Evolutionary conservation across 1,284 basidiomycete genomes (phyloP), one percentile per base, ranked within the genome.

Genomic region (Ustilago trichophora): DNA sequence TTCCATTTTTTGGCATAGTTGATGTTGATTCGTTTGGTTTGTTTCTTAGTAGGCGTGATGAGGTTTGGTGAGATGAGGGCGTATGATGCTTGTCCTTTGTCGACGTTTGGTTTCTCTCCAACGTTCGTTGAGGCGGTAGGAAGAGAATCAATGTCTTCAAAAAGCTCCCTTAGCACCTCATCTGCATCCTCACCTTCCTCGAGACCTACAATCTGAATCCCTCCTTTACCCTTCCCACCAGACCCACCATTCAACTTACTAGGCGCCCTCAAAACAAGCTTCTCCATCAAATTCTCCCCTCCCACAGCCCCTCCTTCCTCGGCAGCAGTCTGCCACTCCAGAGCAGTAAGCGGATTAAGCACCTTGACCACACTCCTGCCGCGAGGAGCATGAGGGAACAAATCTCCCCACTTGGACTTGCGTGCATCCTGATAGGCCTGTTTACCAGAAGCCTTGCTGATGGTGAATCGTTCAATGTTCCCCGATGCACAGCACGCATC

Each of bases 401-500:
- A 85, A 80, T 98, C 96, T 11, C 96, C 96, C 93, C 94, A 97
- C 18, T 83, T 84, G 0, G 90, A 88, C 83, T 98, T 98, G 38
- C 95, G 88, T 1, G 94, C 93, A 80, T 98, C 96, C 76, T 98
- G 93, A 80, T 89, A 98, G 0, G 88, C 86, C 78, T 98, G 94
- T 80, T 92, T 94, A 8, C 94, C 94, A 82, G 93, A 91, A 0
- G 92, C 93, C 75, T 89, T 92, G 2, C 94, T 89, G 36, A 96
- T 88, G 2, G 90, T 96, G 81, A 95, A 85, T 4, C 95, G 89
- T 85, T 93, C 89, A 53, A 97, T 90, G 81, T 91, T 88, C 26
- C 91, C 93, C 83, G 90, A 86, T 1, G 87, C 77, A 16, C 89
- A 90, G 82, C 96, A 99, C 7, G 89, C 88, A 80, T 98, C 95